phyloP scores from a whole-genome alignment of 2,329 filamentous ascomycete genomes.

The Xylaria sp. region DNA sequence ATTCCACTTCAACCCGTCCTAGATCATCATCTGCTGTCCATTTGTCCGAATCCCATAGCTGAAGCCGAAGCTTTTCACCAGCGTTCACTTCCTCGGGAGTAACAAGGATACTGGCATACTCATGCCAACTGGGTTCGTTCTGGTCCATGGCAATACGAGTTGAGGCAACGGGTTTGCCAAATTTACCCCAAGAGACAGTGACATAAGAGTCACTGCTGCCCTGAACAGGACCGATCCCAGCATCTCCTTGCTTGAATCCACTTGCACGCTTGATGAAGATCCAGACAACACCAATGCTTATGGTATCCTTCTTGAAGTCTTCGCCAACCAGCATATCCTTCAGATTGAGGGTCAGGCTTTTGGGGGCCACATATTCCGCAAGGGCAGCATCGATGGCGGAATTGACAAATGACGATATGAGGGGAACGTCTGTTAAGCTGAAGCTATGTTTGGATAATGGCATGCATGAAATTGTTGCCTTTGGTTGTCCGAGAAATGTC shows the following conservation, averaged over 20 bases:
- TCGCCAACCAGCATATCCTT: conserved; percentile 82
- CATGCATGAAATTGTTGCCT: conserved; percentile 75
- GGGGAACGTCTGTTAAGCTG: conserved; percentile 79
- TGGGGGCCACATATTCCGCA: conserved; percentile 80
- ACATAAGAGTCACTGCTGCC: conserved; percentile 77
- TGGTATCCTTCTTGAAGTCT: conserved; percentile 81
- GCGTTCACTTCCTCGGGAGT: conserved; percentile 77
- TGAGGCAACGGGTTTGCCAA: conserved; percentile 73
- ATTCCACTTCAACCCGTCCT: conserved; percentile 74
- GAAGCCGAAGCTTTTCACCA: conserved; percentile 73
- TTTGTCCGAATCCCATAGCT: conserved; percentile 81
- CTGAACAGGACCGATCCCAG: conserved; percentile 67
- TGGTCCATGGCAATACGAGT: conserved; percentile 73
- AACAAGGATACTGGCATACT: conserved; percentile 75
- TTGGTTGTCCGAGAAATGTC: conserved; percentile 79
- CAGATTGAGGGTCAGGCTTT: conserved; percentile 76
- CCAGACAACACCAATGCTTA: conserved; percentile 70
- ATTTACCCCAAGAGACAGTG: conserved; percentile 80
- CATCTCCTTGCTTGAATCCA: conserved; percentile 77
- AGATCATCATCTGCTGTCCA: conserved; percentile 78
- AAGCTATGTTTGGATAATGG: conserved; percentile 75
- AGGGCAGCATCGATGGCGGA: conserved; percentile 78
- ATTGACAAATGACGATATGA: conserved; percentile 80
- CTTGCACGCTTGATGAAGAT: conserved; percentile 73
- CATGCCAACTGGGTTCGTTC: conserved; percentile 76